Base-by-base conservation (phyloP, 345 rosid species). In the Gossypium longicalyx region DNA sequence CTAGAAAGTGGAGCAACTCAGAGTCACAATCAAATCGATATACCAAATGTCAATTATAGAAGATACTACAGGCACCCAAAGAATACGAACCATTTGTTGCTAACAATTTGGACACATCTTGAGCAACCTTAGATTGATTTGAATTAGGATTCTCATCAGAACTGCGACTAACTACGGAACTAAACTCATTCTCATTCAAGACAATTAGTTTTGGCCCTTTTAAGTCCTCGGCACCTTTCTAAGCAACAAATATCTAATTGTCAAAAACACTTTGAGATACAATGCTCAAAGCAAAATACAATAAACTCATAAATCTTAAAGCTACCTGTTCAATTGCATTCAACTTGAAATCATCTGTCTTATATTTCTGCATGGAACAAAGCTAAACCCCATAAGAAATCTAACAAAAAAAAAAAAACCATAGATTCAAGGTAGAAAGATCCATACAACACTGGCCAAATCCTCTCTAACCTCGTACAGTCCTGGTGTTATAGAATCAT, bases 151-250 rank as follows among this genome's bases (percentile, higher is more conserved):
- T 82, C 74, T 64, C 81, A 45, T 52, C 61, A 70, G 84, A 74
- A 54, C 76, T 80, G 75, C 75, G 44, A 77, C 71, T 74, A 76
- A 74, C 88, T 41, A 66, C 57, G 74, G 92, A 85, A 76, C 67
- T 74, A 51, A 82, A 73, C 66, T 81, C 85, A 80, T 82, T 85
- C 20, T 86, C 90, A 76, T 87, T 74, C 67, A 86, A 89, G 75
- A 91, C 87, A 71, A 85, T 71, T 77, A 73, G 81, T 79, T 90
- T 85, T 27, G 97, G 97, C 77, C 83, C 97, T 79, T 86, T 87
- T 83, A 92, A 75, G 27, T 83, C 87, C 82, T 83, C 75, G 20
- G 78, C 86, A 69, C 80, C 89, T 83, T 87, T 95, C 98, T 94
- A 78, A 70, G 29, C 20, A 77, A 49, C 64, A 54, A 57, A 45